Evolutionary conservation across 139 green algal genomes (phyloP).

Genomic region (Coelastrella sp.): DNA sequence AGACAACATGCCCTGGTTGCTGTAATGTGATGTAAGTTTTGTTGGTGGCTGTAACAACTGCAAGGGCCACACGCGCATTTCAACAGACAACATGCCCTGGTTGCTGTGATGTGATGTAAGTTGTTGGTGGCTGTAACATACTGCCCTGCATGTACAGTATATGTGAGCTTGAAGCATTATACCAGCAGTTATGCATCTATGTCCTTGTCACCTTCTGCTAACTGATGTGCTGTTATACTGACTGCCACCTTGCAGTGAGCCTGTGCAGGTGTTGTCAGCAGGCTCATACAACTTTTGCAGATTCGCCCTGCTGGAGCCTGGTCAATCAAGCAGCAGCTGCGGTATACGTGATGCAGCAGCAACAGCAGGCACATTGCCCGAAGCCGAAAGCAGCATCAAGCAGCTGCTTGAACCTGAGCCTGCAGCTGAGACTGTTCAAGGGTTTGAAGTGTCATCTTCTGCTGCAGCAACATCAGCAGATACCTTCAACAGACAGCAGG

Average conservation of each 20-base stretch:
- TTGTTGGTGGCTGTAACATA: too few relatives aligned
- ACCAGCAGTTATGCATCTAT: too few relatives aligned
- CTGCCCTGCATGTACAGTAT: too few relatives aligned
- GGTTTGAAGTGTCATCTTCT: neutral
- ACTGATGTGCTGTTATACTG: neutral
- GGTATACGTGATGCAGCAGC: neutral
- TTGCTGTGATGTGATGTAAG: too few relatives aligned
- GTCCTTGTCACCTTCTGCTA: neutral
- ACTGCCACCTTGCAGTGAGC: neutral
- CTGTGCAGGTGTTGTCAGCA: neutral
- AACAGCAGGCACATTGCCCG: neutral
- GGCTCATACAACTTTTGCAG: conserved; percentile 44
- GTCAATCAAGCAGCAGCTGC: conserved; percentile 38
- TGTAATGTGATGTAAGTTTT: too few relatives aligned
- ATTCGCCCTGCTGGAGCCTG: conserved; percentile 29
- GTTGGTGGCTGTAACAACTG: too few relatives aligned
- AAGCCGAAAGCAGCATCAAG: neutral
- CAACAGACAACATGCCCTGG: neutral
- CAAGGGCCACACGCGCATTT: too few relatives aligned
- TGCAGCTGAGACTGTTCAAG: neutral
- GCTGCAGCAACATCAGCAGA: neutral
- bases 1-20: neutral
- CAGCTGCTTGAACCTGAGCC: neutral
- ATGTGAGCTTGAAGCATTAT: too few relatives aligned
- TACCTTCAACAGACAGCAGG: neutral